Conservation (phyloP, 78 protist genomes). For the Bigelowiella natans region DNA sequence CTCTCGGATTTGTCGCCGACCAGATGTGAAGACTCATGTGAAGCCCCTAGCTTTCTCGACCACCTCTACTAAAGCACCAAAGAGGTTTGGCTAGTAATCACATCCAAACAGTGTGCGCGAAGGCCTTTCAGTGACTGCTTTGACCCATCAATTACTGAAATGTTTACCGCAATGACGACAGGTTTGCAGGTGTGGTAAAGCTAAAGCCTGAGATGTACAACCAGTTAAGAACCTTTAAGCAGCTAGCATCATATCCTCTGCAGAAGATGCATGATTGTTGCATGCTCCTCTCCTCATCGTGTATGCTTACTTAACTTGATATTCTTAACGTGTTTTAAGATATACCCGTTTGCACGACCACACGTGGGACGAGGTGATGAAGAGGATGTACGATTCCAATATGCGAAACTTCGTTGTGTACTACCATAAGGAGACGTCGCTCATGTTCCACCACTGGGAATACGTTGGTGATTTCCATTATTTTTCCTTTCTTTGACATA, state of each 20-base stretch:
- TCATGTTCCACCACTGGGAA: background rate
- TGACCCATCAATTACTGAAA: no score
- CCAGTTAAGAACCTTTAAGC: background rate
- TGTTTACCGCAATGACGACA: background rate
- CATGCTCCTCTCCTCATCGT: no score
- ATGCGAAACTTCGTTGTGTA: background rate
- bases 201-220: background rate
- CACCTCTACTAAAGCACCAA: no score
- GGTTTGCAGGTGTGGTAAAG: background rate
- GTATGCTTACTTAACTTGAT: no score
- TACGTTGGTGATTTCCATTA: background rate
- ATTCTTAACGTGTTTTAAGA: background rate
- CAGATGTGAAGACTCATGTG: no score
- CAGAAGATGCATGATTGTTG: no score
- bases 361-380: slow-evolving; percentile 12
- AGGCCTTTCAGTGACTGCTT: no score
- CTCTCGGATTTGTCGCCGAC: no score
- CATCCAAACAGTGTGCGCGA: no score
- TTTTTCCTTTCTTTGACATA: no score
- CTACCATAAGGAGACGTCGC: background rate
- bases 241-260: background rate
- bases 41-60: no score
- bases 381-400: background rate
- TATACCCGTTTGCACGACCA: background rate
- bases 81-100: no score